phyloP scores from a whole-genome alignment of 805 yeast species.

The Myxozyma neglecta region DNA sequence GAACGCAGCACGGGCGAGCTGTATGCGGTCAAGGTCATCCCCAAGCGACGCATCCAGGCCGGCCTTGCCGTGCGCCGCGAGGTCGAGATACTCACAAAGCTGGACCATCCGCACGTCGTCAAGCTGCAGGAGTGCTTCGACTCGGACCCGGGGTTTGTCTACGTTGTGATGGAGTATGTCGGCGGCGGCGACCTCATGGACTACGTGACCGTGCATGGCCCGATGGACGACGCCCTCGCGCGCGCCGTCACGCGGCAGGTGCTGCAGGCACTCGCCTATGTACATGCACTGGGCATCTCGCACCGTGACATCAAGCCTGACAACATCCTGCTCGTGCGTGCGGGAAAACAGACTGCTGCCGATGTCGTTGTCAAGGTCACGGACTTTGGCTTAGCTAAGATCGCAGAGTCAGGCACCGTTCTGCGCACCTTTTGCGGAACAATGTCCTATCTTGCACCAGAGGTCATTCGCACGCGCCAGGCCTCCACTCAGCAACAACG shows the following conservation, averaged over 20 bases:
- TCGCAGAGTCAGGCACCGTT: conserved; percentile 76
- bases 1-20: conserved; percentile 82
- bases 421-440: conserved; percentile 98
- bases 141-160: conserved; percentile 68
- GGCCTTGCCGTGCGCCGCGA: conserved; percentile 84
- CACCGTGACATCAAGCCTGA: conserved; percentile 97
- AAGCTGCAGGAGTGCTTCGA: conserved; percentile 80
- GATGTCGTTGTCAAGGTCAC: conserved; percentile 80
- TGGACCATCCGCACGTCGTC: conserved; percentile 75
- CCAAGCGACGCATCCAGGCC: conserved; percentile 72
- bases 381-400: conserved; percentile 94
- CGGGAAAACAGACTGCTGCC: conserved; percentile 57
- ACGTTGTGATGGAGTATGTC: conserved; percentile 91
- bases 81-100: conserved; percentile 69
- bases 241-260: conserved; percentile 84
- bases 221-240: conserved; percentile 84
- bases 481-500: conserved; percentile 24
- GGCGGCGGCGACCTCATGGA: conserved; percentile 98
- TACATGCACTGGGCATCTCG: conserved; percentile 87
- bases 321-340: conserved; percentile 84
- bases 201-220: conserved; percentile 86
- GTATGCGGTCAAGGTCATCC: conserved; percentile 87
- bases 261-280: conserved; percentile 77
- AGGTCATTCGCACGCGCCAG: conserved; percentile 57
- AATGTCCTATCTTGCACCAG: conserved; percentile 95